Evolutionary conservation across 2,329 filamentous ascomycete genomes (phyloP).

Genomic region (Chalara sp.): DNA sequence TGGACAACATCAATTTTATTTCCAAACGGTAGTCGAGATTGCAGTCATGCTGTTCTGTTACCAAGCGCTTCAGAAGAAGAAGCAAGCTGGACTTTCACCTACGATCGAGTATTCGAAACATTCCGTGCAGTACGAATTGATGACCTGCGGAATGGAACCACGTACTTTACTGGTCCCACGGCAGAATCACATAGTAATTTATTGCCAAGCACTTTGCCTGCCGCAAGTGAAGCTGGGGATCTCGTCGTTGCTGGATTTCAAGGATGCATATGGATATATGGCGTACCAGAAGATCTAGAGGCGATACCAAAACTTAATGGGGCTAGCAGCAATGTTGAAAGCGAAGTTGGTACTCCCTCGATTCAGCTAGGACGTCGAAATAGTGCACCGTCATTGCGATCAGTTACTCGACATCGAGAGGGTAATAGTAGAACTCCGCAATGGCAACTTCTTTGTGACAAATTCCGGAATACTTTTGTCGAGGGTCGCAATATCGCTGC

Average conservation of each 20-base stretch:
- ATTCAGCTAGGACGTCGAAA: slow-evolving; percentile 20
- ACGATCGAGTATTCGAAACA: slow-evolving; percentile 68
- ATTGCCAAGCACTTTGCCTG: slow-evolving; percentile 61
- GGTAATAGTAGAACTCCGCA: slow-evolving; percentile 43
- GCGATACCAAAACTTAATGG: slow-evolving; percentile 41
- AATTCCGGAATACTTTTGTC: slow-evolving; percentile 63
- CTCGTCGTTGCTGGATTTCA: slow-evolving; percentile 69
- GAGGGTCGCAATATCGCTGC: slow-evolving; percentile 59
- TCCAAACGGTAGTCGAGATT: slow-evolving; percentile 71
- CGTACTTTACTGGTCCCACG: slow-evolving; percentile 69
- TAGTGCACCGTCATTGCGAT: slow-evolving; percentile 23
- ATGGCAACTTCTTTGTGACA: slow-evolving; percentile 64
- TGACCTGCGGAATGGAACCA: slow-evolving; percentile 67
- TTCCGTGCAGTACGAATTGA: slow-evolving; percentile 73
- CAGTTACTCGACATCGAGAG: slow-evolving; percentile 15
- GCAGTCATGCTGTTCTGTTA: slow-evolving; percentile 68
- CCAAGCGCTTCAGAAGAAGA: slow-evolving; percentile 42
- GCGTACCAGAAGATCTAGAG: slow-evolving; percentile 67
- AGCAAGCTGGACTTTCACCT: slow-evolving; percentile 70
- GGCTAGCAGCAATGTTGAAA: slow-evolving; percentile 24
- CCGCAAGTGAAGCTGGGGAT: slow-evolving; percentile 62
- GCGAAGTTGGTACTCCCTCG: slow-evolving; percentile 20
- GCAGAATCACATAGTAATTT: slow-evolving; percentile 52
- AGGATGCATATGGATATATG: slow-evolving; percentile 72
- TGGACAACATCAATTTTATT: slow-evolving; percentile 86